Evolutionary conservation across 768 basidiomycete genomes (phyloP).

Genomic region (Suillus weaverae): DNA sequence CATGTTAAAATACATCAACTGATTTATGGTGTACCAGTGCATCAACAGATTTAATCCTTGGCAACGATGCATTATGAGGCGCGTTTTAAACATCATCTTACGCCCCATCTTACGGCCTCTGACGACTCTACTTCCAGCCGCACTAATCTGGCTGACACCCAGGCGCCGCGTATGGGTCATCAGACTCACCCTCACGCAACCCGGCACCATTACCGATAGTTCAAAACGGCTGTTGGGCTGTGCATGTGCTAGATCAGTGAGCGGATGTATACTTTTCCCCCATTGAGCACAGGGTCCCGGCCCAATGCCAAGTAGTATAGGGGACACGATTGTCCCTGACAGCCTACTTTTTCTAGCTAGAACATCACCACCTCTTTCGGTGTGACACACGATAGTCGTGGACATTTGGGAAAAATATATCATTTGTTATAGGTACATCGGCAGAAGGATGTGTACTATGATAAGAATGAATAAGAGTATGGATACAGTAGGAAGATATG

Average conservation of each 20-base stretch:
- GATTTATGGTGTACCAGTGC: not conserved
- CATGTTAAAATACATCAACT: not conserved
- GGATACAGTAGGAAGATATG: not conserved
- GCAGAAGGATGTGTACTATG: not conserved
- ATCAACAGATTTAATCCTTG: not conserved
- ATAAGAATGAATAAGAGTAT: constrained; percentile 5
- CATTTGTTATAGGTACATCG: not conserved
- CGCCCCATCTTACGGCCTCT: not conserved
- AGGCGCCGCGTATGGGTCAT: not conserved
- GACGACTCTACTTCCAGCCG: not conserved
- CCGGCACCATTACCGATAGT: not conserved
- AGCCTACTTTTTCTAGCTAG: not conserved
- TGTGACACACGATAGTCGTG: not conserved
- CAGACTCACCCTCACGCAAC: not conserved
- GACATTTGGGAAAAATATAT: not conserved
- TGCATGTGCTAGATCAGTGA: not conserved
- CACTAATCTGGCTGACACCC: not conserved
- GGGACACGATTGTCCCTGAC: not conserved
- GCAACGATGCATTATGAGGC: not conserved
- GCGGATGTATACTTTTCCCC: not conserved
- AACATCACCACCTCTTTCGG: not conserved
- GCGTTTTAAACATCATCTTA: not conserved
- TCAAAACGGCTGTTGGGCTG: not conserved
- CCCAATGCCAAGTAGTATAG: too few relatives aligned
- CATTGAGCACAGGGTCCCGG: not conserved